phyloP scores from a whole-genome alignment of 2,329 filamentous ascomycete species.

The Diaporthe vexans region DNA sequence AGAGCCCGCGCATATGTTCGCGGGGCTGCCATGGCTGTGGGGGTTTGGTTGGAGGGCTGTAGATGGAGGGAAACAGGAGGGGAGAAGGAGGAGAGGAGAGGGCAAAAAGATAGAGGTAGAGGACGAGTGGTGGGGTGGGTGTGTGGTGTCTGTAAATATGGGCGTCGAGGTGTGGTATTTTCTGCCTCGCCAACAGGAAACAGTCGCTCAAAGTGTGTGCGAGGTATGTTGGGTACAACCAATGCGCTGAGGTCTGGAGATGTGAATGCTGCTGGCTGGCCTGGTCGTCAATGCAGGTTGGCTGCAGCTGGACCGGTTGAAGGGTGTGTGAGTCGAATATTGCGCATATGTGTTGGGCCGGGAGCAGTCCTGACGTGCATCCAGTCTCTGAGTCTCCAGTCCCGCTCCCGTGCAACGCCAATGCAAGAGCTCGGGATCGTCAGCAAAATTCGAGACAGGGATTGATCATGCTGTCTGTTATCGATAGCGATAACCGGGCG shows the following conservation, averaged over 20 bases:
- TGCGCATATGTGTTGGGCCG: not conserved
- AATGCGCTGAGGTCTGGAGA: constrained; percentile 7
- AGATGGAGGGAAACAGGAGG: not conserved
- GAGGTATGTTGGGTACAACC: not conserved
- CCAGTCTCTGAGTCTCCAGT: too few species aligned
- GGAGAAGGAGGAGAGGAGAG: too few species aligned
- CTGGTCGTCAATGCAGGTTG: constrained; percentile 40
- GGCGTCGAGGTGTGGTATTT: not conserved
- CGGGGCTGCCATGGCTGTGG: constrained; percentile 28
- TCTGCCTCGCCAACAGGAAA: constrained; percentile 32
- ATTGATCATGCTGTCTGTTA: constrained; percentile 5
- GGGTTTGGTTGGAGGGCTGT: too few species aligned
- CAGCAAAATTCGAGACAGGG: constrained; percentile 38
- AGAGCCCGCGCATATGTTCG: constrained; percentile 27
- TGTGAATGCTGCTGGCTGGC: too few species aligned
- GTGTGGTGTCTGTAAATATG: not conserved
- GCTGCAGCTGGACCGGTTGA: constrained; percentile 28
- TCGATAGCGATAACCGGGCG: constrained; percentile 27
- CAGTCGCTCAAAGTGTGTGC: too few species aligned
- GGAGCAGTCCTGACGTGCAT: too few species aligned
- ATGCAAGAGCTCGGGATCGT: constrained; percentile 37
- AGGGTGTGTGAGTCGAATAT: not conserved
- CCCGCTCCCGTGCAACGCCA: constrained; percentile 25
- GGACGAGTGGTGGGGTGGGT: not conserved
- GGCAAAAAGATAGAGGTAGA: too few species aligned